Conservation (phyloP, 1,284 basidiomycete species). For the Flammula alnicola region DNA sequence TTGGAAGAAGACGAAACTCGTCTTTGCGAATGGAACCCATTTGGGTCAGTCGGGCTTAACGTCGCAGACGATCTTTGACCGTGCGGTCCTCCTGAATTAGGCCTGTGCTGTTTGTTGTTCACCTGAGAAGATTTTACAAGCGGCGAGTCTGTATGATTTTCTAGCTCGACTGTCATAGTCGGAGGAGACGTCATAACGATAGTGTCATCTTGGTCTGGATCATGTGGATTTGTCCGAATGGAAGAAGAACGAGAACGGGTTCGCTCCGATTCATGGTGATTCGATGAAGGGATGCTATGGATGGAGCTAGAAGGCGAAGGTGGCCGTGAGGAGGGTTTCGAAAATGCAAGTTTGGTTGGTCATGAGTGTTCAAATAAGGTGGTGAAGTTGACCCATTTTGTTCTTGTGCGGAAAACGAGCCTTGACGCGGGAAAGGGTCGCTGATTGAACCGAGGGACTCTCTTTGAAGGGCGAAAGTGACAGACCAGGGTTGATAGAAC, state of each 20-base stretch:
- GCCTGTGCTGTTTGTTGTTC: slow-evolving; percentile 15
- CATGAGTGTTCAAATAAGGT: slow-evolving; percentile 18
- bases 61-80: slow-evolving; percentile 28
- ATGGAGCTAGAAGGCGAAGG: slow-evolving; percentile 34
- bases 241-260: slow-evolving; percentile 29
- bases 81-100: slow-evolving; percentile 24
- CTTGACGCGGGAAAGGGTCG: slow-evolving; percentile 33
- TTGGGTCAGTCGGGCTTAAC: slow-evolving; percentile 29
- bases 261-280: slow-evolving; percentile 25
- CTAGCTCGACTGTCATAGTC: slow-evolving; percentile 22
- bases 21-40: slow-evolving; percentile 25
- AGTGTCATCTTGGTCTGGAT: slow-evolving; percentile 37
- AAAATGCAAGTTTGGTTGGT: slow-evolving; percentile 15
- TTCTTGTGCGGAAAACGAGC: slow-evolving; percentile 28
- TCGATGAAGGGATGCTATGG: slow-evolving; percentile 29
- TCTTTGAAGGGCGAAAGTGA: slow-evolving; percentile 38
- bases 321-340: slow-evolving; percentile 22
- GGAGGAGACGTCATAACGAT: slow-evolving; percentile 38
- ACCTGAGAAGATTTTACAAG: slow-evolving; percentile 11
- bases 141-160: slow-evolving; percentile 11
- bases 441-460: slow-evolving; percentile 31
- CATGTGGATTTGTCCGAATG: slow-evolving; percentile 24
- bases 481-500: slow-evolving; percentile 52
- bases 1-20: slow-evolving; percentile 31
- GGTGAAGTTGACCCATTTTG: slow-evolving; percentile 18